phyloP scores from a whole-genome alignment of 2,329 filamentous ascomycete genomes.

The Diplodia sapinea region DNA sequence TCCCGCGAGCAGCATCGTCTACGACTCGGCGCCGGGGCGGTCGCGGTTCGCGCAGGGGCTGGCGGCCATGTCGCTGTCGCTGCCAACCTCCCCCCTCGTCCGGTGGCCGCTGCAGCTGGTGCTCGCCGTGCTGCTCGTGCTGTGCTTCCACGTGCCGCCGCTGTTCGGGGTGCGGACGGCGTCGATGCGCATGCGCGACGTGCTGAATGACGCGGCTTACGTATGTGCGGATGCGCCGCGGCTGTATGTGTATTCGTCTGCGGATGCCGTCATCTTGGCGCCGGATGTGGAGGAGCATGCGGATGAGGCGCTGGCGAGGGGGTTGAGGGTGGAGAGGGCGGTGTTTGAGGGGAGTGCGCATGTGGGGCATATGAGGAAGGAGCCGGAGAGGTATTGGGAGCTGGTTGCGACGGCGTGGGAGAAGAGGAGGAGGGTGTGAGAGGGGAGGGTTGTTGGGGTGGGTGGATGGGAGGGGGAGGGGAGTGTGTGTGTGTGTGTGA shows the following conservation, averaged over 20 bases:
- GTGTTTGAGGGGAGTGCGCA: conserved; percentile 65
- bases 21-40: conserved; percentile 44
- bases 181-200: conserved; percentile 4
- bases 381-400: conserved; percentile 64
- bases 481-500: no score
- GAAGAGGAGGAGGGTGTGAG: conserved; percentile 10
- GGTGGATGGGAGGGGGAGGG: no score
- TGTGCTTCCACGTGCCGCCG: conserved; percentile 28
- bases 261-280: conserved; percentile 62
- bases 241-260: conserved; percentile 65
- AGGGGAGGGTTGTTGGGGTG: no score
- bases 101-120: conserved; percentile 22
- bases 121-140: conserved; percentile 5
- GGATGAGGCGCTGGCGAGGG: conserved; percentile 53
- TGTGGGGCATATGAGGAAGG: conserved; percentile 65
- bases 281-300: conserved; percentile 63
- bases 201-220: background rate
- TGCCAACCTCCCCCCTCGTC: background rate
- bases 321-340: conserved; percentile 58
- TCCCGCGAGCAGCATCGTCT: conserved; percentile 41
- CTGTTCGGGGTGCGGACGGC: conserved; percentile 12
- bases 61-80: conserved; percentile 14
- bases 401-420: conserved; percentile 39
- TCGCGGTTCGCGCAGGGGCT: conserved; percentile 19
- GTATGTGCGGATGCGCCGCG: conserved; percentile 47